Evolutionary conservation across 1,139 yeast genomes (phyloP).

Genomic region (Yamadazyma siamensis): DNA sequence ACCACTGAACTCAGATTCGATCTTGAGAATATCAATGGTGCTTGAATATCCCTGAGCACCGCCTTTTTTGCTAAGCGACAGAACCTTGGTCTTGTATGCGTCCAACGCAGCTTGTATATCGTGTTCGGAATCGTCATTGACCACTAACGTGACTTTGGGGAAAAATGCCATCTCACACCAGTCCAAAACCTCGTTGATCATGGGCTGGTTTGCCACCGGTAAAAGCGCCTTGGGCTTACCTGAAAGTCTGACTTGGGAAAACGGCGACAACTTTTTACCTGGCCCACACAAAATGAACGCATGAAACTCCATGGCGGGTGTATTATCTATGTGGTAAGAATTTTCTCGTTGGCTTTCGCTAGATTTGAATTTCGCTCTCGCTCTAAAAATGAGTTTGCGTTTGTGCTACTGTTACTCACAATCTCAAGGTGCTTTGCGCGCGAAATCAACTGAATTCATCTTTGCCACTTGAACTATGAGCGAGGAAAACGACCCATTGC

Average conservation of each 20-base stretch:
- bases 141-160: constrained; percentile 45
- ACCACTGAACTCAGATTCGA: constrained; percentile 58
- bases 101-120: constrained; percentile 41
- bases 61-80: constrained; percentile 4
- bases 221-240: constrained; percentile 80
- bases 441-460: too few relatives aligned
- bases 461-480: too few relatives aligned
- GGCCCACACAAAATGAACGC: constrained; percentile 88
- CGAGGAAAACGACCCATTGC: constrained; percentile 17
- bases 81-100: constrained; percentile 34
- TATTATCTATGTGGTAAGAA: too few relatives aligned
- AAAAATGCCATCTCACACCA: constrained; percentile 93
- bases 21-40: constrained; percentile 36
- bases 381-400: constrained; percentile 1
- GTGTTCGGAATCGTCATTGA: constrained; percentile 25
- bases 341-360: constrained; percentile 2
- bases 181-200: constrained; percentile 81
- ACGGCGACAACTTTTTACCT: constrained; percentile 71
- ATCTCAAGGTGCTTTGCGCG: too few relatives aligned
- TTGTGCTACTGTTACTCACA: too few relatives aligned
- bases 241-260: constrained; percentile 54
- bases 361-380: not conserved
- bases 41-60: constrained; percentile 11
- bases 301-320: constrained; percentile 72
- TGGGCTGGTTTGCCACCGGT: constrained; percentile 89